Percentiles rank a stretch among this genome's conserved stretches.
These are phyloP conservation scores for Coelastrella sp. DNA, from an alignment of 139 green algal species.

Conservation along the genomic window DNA sequence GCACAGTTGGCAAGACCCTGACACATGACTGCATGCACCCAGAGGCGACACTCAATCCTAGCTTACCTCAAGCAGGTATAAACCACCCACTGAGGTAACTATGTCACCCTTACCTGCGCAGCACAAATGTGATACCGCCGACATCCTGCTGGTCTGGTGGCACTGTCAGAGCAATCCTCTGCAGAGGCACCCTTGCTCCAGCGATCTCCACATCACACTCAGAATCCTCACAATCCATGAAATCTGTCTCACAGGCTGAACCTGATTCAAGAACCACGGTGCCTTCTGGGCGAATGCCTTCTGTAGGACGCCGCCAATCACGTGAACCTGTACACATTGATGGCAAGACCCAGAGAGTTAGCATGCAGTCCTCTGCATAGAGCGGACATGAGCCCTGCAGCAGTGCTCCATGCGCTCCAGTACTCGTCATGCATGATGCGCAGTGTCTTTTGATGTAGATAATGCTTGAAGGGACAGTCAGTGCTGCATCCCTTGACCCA, in stretches of 20 bases:
- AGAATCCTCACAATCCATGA: conserved; percentile 20
- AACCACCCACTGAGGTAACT: no score
- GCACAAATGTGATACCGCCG: conserved; percentile 76
- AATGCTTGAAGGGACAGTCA: neutral
- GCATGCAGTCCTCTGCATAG: no score
- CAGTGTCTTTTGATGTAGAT: no score
- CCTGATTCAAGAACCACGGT: conserved; percentile 49
- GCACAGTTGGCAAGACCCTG: no score
- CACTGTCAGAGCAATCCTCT: conserved; percentile 73
- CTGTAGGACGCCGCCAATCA: conserved; percentile 63
- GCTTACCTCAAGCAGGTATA: no score
- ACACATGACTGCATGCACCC: no score
- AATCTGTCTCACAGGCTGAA: conserved; percentile 42
- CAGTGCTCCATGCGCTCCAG: no score
- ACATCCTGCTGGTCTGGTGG: conserved; percentile 57
- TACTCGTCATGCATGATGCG: no score
- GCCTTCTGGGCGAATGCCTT: conserved; percentile 56
- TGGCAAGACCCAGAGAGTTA: no score
- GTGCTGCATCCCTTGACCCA: neutral
- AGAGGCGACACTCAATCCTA: no score
- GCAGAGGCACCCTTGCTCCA: conserved; percentile 74
- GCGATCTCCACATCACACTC: conserved; percentile 44
- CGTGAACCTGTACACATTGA: conserved; percentile 45
- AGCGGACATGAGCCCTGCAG: no score
- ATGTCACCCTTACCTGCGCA: conserved; percentile 67